Evolutionary conservation across 106 monocot genomes (phyloP), one percentile per base, ranked within the genome.

Genomic region (Ottelia alismoides): DNA sequence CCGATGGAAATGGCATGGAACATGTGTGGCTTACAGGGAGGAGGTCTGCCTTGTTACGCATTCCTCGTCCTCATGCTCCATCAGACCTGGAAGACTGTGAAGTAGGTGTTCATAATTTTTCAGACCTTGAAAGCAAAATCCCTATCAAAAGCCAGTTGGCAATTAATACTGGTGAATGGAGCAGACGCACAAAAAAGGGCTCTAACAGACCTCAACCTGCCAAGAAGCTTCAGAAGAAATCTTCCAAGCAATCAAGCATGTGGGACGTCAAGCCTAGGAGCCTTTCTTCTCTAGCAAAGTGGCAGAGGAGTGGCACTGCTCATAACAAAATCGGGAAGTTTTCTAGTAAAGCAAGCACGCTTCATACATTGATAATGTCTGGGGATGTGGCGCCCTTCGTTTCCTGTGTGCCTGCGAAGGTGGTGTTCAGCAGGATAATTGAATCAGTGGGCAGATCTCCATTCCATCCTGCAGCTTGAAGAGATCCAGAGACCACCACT

Each of bases 1-100:
- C 57, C 12, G 76, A 94, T 47, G 81, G 75, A 28, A 70, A 63
- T 57, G 45, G 69, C 7, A 62, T 3, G 68, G 59, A n/a, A 27
- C 61, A 79, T 58, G 65, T 77, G 20, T 83, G 98, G 82, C 62
- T 70, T 56, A 98, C 85, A 14, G 85, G n/a, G 72, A 62, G 90
- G 65, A 82, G 98, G 65, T 76, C 82, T 31, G 67, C 65, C 46
- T 90, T 85, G 82, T 81, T 82, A 23, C 61, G 1, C n/a, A n/a
- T n/a, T n/a, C n/a, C n/a, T n/a, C n/a, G n/a, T n/a, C n/a, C n/a
- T n/a, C n/a, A n/a, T n/a, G n/a, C n/a, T n/a, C n/a, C n/a, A n/a
- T n/a, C n/a, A n/a, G n/a, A n/a, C n/a, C n/a, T n/a, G n/a, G n/a
- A n/a, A n/a, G n/a, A n/a, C n/a, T n/a, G n/a, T n/a, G n/a, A n/a